phyloP scores from a whole-genome alignment of 345 rosid genomes.

The Lumnitzera racemosa region DNA sequence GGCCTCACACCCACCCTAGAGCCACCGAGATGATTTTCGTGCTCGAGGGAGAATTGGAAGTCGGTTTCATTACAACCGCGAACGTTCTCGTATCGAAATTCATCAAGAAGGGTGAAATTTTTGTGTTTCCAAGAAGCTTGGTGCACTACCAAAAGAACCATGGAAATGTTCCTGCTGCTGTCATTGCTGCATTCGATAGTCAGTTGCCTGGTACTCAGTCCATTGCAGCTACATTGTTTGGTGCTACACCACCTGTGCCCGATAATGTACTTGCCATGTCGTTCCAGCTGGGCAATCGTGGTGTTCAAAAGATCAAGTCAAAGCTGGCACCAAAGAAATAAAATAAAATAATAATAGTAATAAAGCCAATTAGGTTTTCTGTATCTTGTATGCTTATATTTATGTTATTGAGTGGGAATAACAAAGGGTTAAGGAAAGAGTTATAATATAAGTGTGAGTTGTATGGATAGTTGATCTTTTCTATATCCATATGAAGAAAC shows the following conservation, averaged over 20 bases:
- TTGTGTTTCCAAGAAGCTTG: conserved; percentile 55
- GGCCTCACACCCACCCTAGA: conserved; percentile 71
- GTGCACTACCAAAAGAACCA: conserved; percentile 60
- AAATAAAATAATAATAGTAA: background rate
- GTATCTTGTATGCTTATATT: too few species aligned
- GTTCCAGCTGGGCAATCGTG: conserved; percentile 32
- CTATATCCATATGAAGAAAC: too few species aligned
- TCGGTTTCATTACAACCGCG: conserved; percentile 51
- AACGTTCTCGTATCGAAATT: conserved; percentile 35
- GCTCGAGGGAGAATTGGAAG: conserved; percentile 47
- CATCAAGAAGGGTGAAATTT: conserved; percentile 46
- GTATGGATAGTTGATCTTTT: too few species aligned
- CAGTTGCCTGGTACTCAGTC: conserved; percentile 57
- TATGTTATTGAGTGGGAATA: too few species aligned
- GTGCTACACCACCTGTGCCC: conserved; percentile 37
- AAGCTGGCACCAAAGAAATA: conserved; percentile 37
- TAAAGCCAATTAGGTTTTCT: too few species aligned
- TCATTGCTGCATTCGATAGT: conserved; percentile 50
- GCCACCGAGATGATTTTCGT: conserved; percentile 48
- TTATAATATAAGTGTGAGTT: too few species aligned
- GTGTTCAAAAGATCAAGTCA: conserved; percentile 34
- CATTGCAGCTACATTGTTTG: conserved; percentile 36
- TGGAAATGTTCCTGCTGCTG: conserved; percentile 33
- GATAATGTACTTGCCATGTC: conserved; percentile 37
- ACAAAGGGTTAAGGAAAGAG: too few species aligned